Evolutionary conservation across 257 asterid genomes (phyloP), one percentile per base, ranked within the genome.

Genomic region (Jacaranda mimosifolia): DNA sequence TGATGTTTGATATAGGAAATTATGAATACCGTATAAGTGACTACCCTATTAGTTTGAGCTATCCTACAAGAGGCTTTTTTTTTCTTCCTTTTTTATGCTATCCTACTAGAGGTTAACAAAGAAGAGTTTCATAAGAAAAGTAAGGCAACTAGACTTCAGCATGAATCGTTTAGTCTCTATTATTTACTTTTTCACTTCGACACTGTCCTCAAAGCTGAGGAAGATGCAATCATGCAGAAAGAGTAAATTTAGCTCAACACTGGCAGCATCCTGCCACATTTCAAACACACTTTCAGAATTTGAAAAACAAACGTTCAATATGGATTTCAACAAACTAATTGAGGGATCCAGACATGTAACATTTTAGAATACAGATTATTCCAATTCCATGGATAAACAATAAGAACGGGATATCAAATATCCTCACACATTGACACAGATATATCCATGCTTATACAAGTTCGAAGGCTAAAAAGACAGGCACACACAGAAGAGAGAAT

Each of bases 401-500:
- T 14, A 42, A 2, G 43, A 66, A 65, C 2, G 43, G 26, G 32
- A 67, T 6, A 48, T 17, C 43, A 38, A 18, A 38, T 11, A 38
- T 17, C 9, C 65, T 38, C 57, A 19, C 67, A 75, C 6, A 56
- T 57, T 9, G 17, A 15, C 35, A 46, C 12, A 58, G 0, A 57
- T 9, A 43, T 6, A 43, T 13, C 26, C 69, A 57, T 57, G 38
- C 42, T 10, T 18, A 12, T n/a, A 3, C 12, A 70, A 9, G 0
- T 1, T 11, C 53, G 9, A 52, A 14, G 58, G 9, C 18, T 14
- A n/a, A 52, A 11, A 48, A 48, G 9, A 40, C 60, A 12, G 0
- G 42, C 11, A 43, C n/a, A 79, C 38, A 60, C 62, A 49, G 53
- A 59, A 19, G 59, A 52, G 64, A 15, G 69, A 2, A 9, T 74